Percentiles rank a stretch among this genome's conserved stretches.
Evolutionary conservation across 441 rosid genomes (phyloP).

Genomic region (Euphorbia corollata): DNA sequence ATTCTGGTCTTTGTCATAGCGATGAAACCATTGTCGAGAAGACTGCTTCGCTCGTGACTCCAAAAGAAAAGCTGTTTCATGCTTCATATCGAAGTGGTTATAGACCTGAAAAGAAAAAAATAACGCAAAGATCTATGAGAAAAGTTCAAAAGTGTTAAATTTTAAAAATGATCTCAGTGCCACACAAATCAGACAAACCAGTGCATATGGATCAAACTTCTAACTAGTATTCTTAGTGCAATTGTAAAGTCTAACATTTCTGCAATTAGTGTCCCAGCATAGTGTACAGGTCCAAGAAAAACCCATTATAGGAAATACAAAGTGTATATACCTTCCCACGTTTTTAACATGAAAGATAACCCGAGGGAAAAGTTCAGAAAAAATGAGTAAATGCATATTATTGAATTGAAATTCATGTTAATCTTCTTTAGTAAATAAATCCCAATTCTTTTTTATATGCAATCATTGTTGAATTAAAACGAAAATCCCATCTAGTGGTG

Average conservation of each 20-base stretch:
- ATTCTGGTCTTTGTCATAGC: slow-evolving; percentile 80
- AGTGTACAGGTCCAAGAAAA: too few relatives aligned
- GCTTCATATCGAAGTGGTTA: slow-evolving; percentile 95
- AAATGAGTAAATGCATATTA: background rate
- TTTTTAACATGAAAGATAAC: background rate
- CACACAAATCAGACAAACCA: background rate
- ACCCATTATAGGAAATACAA: background rate
- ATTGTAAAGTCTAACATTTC: background rate
- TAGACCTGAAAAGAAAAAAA: slow-evolving; percentile 58
- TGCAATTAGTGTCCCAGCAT: background rate
- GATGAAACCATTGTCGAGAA: slow-evolving; percentile 65
- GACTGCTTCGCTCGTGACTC: slow-evolving; percentile 80
- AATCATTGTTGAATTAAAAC: too few relatives aligned
- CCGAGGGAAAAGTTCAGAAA: background rate
- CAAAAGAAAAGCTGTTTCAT: slow-evolving; percentile 83
- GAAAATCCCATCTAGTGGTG: too few relatives aligned
- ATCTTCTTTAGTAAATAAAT: too few relatives aligned
- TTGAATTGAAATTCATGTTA: background rate
- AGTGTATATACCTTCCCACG: background rate
- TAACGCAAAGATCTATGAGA: background rate
- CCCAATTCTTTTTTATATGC: too few relatives aligned
- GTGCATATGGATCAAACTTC: background rate
- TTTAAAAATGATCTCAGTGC: background rate
- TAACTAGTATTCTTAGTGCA: background rate
- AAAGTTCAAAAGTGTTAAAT: background rate